phyloP scores from a whole-genome alignment of 2,329 filamentous ascomycete genomes.

The Daldinia sp. region DNA sequence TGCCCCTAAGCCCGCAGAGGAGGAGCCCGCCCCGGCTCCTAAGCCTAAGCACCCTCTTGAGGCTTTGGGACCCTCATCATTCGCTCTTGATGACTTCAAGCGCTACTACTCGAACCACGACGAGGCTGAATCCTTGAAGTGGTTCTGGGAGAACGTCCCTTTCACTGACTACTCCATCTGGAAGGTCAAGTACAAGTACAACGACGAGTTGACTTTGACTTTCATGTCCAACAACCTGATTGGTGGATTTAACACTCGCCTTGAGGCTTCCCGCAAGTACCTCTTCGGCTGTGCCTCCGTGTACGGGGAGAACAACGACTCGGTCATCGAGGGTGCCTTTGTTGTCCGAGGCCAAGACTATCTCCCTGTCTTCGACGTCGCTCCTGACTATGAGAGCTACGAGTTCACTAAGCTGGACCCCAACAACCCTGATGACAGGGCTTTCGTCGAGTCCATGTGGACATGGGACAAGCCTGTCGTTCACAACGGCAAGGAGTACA shows the following conservation, averaged over 20 bases:
- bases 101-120: slow-evolving; percentile 98
- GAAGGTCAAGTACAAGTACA: slow-evolving; percentile 98
- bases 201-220: slow-evolving; percentile 93
- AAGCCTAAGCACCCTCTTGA: slow-evolving; percentile 99
- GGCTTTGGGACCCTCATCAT: slow-evolving; percentile 72
- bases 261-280: slow-evolving; percentile 98
- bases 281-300: slow-evolving; percentile 92
- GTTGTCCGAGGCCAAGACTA: slow-evolving; percentile 92
- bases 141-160: slow-evolving; percentile 98
- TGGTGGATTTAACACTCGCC: slow-evolving; percentile 96
- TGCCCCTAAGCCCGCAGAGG: slow-evolving; percentile 62
- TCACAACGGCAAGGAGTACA: slow-evolving; percentile 88
- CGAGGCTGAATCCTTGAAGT: slow-evolving; percentile 85
- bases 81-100: slow-evolving; percentile 97
- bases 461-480: slow-evolving; percentile 87
- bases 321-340: slow-evolving; percentile 92
- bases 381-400: slow-evolving; percentile 98
- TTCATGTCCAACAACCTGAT: slow-evolving; percentile 99
- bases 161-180: slow-evolving; percentile 96
- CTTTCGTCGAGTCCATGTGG: slow-evolving; percentile 90
- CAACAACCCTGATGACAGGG: slow-evolving; percentile 83
- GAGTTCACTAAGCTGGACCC: slow-evolving; percentile 96
- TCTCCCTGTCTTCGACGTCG: slow-evolving; percentile 91
- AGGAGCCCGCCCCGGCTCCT: slow-evolving; percentile 70
- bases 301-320: slow-evolving; percentile 89